Evolutionary conservation across 202 grass and related monocot genomes (phyloP).

Genomic region (Digitaria exilis): DNA sequence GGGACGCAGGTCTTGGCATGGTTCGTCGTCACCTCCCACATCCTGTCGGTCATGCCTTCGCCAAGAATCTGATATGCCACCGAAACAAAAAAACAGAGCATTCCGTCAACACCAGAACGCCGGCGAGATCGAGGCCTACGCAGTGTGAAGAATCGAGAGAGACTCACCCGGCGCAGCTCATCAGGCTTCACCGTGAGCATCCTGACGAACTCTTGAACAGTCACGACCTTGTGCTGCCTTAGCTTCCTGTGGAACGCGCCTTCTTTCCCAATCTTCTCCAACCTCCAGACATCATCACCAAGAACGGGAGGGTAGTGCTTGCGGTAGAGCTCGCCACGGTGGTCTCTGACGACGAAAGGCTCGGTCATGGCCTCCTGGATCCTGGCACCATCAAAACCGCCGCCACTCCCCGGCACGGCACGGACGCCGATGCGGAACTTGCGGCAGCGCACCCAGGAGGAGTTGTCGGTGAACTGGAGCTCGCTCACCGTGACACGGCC

Average conservation of each 20-base stretch:
- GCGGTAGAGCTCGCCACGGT: conserved; percentile 82
- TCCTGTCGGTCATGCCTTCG: conserved; percentile 75
- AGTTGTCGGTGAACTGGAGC: conserved; percentile 92
- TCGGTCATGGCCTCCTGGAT: conserved; percentile 76
- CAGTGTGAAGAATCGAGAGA: background rate
- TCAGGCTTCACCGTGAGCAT: conserved; percentile 34
- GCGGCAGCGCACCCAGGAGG: conserved; percentile 79
- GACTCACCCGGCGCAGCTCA: conserved; percentile 52
- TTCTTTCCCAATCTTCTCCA: conserved; percentile 82
- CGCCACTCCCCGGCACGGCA: conserved; percentile 31
- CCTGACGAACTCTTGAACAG: conserved; percentile 68
- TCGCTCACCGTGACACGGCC: conserved; percentile 51
- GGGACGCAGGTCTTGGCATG: conserved; percentile 60
- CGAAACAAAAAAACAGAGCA: conserved; percentile 19
- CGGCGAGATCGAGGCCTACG: background rate
- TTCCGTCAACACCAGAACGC: background rate
- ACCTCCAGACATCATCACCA: conserved; percentile 79
- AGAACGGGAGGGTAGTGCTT: conserved; percentile 86
- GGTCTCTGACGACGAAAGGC: conserved; percentile 72
- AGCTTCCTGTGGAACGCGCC: conserved; percentile 86
- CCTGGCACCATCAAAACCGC: conserved; percentile 28
- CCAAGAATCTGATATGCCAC: conserved; percentile 63
- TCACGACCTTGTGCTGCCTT: background rate
- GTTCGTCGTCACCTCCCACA: conserved; percentile 69
- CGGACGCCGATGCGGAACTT: conserved; percentile 82